A percentile compares a stretch with the other conserved stretches of the same genome.
These are phyloP conservation scores for Corymbia maculata DNA, from an alignment of 345 rosid genomes.

Conservation along the genomic window DNA sequence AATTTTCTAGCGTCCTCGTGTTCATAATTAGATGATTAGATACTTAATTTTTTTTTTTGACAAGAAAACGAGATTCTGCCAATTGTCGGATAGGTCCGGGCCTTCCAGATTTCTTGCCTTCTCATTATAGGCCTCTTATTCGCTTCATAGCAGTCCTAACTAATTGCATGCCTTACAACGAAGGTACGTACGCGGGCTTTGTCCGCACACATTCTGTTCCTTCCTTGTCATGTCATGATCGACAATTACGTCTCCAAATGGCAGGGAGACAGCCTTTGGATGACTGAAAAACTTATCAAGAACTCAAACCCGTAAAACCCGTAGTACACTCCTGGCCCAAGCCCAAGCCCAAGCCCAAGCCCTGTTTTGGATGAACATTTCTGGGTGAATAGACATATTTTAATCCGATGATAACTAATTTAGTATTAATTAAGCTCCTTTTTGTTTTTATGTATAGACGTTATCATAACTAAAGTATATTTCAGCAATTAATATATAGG, in stretches of 20 bases:
- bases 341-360: not conserved
- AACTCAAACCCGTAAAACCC: not conserved
- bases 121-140: not conserved
- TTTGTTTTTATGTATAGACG: not conserved
- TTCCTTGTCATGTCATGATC: not conserved
- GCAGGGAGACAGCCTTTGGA: not conserved
- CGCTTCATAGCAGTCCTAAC: not conserved
- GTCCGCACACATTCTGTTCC: not conserved
- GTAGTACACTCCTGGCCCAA: not conserved
- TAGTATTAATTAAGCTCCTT: not conserved
- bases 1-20: not conserved
- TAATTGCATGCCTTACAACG: not conserved
- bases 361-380: not conserved
- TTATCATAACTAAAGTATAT: not conserved
- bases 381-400: not conserved
- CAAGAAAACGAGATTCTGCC: not conserved
- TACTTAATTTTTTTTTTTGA: not conserved
- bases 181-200: not conserved
- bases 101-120: not conserved
- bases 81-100: not conserved
- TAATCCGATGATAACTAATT: not conserved
- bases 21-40: not conserved
- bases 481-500: not conserved
- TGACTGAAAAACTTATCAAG: not conserved
- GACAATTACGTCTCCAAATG: not conserved